Conservation (phyloP, 768 basidiomycete genomes). For the Paxillus rubicundulus region DNA sequence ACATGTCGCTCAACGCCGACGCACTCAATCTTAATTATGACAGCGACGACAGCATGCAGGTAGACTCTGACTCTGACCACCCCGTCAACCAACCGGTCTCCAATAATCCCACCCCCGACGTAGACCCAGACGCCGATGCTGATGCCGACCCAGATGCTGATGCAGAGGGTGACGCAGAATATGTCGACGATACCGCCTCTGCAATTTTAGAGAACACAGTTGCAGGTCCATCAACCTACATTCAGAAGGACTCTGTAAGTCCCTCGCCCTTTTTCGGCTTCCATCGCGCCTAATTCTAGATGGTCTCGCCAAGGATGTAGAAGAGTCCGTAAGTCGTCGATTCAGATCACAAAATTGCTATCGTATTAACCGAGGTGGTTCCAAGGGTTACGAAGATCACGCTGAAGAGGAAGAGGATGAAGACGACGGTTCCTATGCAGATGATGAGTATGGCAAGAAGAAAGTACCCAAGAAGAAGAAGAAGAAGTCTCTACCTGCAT, state of each 20-base stretch:
- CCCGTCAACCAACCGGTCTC: slow-evolving; percentile 15
- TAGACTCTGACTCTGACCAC: slow-evolving; percentile 58
- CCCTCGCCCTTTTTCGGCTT: slow-evolving; percentile 15
- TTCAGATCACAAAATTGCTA: slow-evolving; percentile 7
- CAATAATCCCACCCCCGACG: slow-evolving; percentile 45
- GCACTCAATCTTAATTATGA: slow-evolving; percentile 54
- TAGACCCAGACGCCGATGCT: slow-evolving; percentile 63
- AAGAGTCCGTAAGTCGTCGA: slow-evolving; percentile 31
- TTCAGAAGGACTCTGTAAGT: slow-evolving; percentile 62
- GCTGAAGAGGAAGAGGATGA: slow-evolving; percentile 52
- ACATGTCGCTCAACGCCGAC: slow-evolving; percentile 38
- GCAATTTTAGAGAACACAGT: slow-evolving; percentile 36
- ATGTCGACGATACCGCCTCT: slow-evolving; percentile 37
- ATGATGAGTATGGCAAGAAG: slow-evolving; percentile 74
- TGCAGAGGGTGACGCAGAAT: slow-evolving; percentile 43
- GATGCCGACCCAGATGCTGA: slow-evolving; percentile 49
- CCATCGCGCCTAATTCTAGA: not conserved
- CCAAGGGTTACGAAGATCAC: slow-evolving; percentile 56
- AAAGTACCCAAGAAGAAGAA: slow-evolving; percentile 70
- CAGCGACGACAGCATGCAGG: slow-evolving; percentile 62
- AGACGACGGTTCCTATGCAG: slow-evolving; percentile 76
- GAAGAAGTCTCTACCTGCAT: slow-evolving; percentile 39
- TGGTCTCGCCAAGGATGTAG: slow-evolving; percentile 21
- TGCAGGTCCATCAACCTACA: slow-evolving; percentile 42
- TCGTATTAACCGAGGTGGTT: slow-evolving; percentile 37